Percentiles rank a stretch among this genome's conserved stretches.
phyloP scores from a whole-genome alignment of 805 yeast genomes.

The Torulaspora gathmanii region DNA sequence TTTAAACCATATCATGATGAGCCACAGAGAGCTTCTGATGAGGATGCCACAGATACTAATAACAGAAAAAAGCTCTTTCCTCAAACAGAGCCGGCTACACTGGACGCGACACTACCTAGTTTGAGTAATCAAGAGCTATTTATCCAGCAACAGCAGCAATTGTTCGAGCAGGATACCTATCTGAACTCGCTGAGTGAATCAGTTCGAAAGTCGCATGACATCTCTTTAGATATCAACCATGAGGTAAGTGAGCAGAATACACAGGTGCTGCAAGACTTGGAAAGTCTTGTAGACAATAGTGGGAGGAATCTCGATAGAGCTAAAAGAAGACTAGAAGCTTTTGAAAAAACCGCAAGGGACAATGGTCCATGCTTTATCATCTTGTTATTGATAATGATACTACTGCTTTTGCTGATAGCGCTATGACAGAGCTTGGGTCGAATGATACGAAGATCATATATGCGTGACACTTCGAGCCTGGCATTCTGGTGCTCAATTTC shows the following conservation, averaged over 20 bases:
- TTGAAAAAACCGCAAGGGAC: constrained; percentile 41
- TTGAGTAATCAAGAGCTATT: constrained; percentile 37
- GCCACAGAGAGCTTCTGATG: background rate
- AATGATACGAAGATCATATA: too few relatives aligned
- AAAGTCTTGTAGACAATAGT: constrained; percentile 42
- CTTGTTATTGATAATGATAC: constrained; percentile 39
- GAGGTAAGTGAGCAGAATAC: constrained; percentile 49
- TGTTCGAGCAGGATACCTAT: constrained; percentile 44
- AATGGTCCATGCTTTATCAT: constrained; percentile 50
- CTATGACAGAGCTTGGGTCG: constrained; percentile 22
- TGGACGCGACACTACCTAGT: constrained; percentile 3
- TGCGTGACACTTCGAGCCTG: too few relatives aligned
- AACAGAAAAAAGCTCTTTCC: constrained; percentile 5
- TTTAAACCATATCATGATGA: constrained; percentile 29
- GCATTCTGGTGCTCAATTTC: too few relatives aligned
- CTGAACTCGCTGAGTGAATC: constrained; percentile 41
- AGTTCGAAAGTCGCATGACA: constrained; percentile 41
- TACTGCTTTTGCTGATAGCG: constrained; percentile 42
- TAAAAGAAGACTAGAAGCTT: constrained; percentile 37
- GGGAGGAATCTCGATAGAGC: constrained; percentile 42
- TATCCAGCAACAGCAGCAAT: constrained; percentile 44
- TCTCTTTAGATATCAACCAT: constrained; percentile 44
- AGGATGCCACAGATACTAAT: background rate
- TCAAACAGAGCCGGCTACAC: background rate
- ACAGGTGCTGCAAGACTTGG: constrained; percentile 45